phyloP scores from a whole-genome alignment of 2,329 filamentous ascomycete species.

The Ophiostoma australiae region DNA sequence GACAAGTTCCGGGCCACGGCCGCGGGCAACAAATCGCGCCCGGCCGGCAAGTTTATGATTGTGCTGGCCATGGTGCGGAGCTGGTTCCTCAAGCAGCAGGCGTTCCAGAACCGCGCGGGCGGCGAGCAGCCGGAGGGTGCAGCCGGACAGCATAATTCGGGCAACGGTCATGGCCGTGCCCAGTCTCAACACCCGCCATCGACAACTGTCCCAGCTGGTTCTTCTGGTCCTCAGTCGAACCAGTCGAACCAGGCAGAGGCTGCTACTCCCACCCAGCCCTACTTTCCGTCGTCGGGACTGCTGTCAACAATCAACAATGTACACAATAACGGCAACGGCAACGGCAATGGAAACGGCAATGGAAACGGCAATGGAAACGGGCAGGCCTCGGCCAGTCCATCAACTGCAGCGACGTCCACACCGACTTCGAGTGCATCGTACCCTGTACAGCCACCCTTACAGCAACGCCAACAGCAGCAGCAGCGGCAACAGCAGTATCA shows the following conservation, averaged over 20 bases:
- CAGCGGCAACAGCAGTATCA: not conserved
- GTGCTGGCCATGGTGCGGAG: slow-evolving; percentile 64
- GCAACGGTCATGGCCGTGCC: not conserved
- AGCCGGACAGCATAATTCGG: not conserved
- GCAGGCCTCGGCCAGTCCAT: not conserved
- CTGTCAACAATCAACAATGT: not conserved
- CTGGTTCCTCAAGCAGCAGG: slow-evolving; percentile 56
- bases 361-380: not conserved
- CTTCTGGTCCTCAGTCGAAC: not conserved
- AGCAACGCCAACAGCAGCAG: not conserved
- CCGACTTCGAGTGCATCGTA: not conserved
- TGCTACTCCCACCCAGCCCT: not conserved
- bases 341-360: not conserved
- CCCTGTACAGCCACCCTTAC: not conserved
- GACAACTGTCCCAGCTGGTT: not conserved
- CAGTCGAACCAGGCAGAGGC: not conserved
- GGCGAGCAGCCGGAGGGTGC: not conserved
- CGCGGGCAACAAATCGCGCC: slow-evolving; percentile 58
- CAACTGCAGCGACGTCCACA: not conserved
- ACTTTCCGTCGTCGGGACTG: slow-evolving; percentile 8
- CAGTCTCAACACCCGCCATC: not conserved
- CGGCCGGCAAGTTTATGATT: slow-evolving; percentile 65
- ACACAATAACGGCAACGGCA: not conserved
- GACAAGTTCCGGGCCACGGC: slow-evolving; percentile 62
- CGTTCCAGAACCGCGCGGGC: slow-evolving; percentile 14